Evolutionary conservation across 2,329 filamentous ascomycete genomes (phyloP).

Genomic region (Leptographium wingfieldii): DNA sequence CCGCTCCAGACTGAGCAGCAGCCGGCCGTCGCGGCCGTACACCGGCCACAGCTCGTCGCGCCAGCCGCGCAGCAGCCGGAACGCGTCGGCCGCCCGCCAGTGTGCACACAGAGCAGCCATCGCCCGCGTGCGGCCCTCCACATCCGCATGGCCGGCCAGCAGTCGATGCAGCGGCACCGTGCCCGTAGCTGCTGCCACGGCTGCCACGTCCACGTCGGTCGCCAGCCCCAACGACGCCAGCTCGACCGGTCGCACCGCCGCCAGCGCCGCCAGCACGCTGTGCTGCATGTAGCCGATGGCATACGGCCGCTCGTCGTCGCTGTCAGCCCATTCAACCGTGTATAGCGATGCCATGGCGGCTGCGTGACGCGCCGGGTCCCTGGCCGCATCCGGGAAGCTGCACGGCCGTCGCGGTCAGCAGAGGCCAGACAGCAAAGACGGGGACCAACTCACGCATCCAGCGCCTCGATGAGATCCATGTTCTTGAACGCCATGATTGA

Average conservation of each 20-base stretch:
- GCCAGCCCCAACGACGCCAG: slow-evolving; percentile 47
- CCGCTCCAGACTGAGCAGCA: slow-evolving; percentile 68
- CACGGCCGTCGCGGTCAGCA: neutral
- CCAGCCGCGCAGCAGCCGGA: slow-evolving; percentile 67
- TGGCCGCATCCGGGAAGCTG: slow-evolving; percentile 67
- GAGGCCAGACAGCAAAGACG: neutral
- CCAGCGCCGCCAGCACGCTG: slow-evolving; percentile 35
- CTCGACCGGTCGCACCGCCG: slow-evolving; percentile 39
- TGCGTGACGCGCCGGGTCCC: slow-evolving; percentile 42
- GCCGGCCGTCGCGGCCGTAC: slow-evolving; percentile 45
- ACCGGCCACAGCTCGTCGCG: slow-evolving; percentile 70
- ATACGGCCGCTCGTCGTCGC: slow-evolving; percentile 40
- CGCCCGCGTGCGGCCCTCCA: slow-evolving; percentile 47
- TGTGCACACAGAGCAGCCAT: slow-evolving; percentile 46
- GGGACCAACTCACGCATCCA: slow-evolving; percentile 14
- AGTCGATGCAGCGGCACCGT: slow-evolving; percentile 54
- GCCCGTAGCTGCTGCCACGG: slow-evolving; percentile 24
- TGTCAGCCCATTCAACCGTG: slow-evolving; percentile 50
- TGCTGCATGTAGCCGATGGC: slow-evolving; percentile 51
- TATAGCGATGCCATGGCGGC: slow-evolving; percentile 49
- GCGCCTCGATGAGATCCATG: slow-evolving; percentile 14
- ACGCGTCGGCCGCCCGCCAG: slow-evolving; percentile 59
- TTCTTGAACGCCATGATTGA: slow-evolving; percentile 12
- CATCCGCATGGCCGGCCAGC: slow-evolving; percentile 39
- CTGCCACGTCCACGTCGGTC: slow-evolving; percentile 17